Percentiles rank a stretch among this genome's conserved stretches.
Conservation (phyloP, 352 stramenopile genomes). For the Phytopythium mirpurense region DNA sequence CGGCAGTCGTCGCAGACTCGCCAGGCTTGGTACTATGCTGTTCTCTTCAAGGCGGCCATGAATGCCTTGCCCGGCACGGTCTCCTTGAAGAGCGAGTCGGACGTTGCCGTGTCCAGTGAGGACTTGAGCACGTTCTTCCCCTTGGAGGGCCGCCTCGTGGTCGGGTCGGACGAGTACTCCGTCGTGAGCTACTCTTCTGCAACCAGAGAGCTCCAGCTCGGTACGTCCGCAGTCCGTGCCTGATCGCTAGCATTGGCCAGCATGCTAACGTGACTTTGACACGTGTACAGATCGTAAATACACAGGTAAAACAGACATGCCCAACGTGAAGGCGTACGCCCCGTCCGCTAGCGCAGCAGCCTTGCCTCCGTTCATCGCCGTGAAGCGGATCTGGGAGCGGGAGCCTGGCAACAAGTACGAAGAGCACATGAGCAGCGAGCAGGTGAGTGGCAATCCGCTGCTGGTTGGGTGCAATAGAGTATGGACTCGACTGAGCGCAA, state of each 20-base stretch:
- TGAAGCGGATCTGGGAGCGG: conserved; percentile 67
- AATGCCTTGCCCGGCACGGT: conserved; percentile 45
- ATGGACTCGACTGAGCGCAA: not conserved
- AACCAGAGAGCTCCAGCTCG: conserved; percentile 37
- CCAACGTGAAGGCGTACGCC: conserved; percentile 43
- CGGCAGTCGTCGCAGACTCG: conserved; percentile 21
- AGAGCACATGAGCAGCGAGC: conserved; percentile 68
- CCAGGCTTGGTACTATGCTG: conserved; percentile 70
- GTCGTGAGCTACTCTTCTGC: conserved; percentile 30
- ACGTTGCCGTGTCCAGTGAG: conserved; percentile 29
- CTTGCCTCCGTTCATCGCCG: conserved; percentile 52
- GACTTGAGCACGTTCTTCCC: conserved; percentile 60
- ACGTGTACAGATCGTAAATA: conserved; percentile 48
- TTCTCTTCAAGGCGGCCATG: conserved; percentile 58
- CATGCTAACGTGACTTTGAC: not conserved
- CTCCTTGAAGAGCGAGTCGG: conserved; percentile 28
- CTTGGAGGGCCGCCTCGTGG: conserved; percentile 46
- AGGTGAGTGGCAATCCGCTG: conserved; percentile 22
- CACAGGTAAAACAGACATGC: conserved; percentile 31
- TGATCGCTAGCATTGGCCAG: not conserved
- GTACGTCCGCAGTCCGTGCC: conserved; percentile 13
- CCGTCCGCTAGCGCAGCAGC: conserved; percentile 32
- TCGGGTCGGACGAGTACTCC: conserved; percentile 53
- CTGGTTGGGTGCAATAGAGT: no score
- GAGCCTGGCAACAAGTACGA: conserved; percentile 82